Evolutionary conservation across 805 yeast genomes (phyloP), one percentile per base, ranked within the genome.

Genomic region (Ogataea henricii): DNA sequence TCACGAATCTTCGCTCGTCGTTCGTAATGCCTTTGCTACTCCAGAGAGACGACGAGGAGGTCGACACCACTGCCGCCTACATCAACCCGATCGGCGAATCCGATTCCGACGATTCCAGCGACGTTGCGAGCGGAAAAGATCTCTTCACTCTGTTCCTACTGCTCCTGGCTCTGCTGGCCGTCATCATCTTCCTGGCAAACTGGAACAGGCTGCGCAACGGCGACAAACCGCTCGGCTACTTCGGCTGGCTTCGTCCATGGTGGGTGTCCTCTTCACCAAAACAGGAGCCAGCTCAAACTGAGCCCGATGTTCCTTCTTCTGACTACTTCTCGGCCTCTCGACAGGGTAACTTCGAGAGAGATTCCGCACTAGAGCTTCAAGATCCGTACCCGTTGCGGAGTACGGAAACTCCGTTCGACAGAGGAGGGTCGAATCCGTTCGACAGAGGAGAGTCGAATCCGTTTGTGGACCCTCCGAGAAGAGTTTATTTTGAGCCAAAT

Each of bases 141-240:
- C 37, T 34, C 5, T 34, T 34, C 22, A 20, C 23, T 7, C 13
- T 34, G 22, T 34, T 34, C 16, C n/a, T 26, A 26, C 33, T 39
- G 16, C 7, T 26, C 4, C 4, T 43, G 6, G 41, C 42, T 3
- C 16, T 43, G 3, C 12, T 41, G 14, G 12, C 33, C 4, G n/a
- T 48, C 5, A 3, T 43, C 10, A 18, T 43, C 14, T 34, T 48
- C 16, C 5, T 40, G n/a, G 10, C 34, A 9, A 43, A 29, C 27
- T 25, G 45, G 25, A 16, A 21, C 33, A 43, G 45, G 40, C 32
- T 48, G 37, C 33, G 37, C 30, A 43, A 43, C 25, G 47, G 47
- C 2, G 4, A 20, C 13, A 48, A 27, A 35, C 47, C 51, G 7
- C 17, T 43, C 30, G 34, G 14, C 27, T 40, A 39, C 17, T 36